These are phyloP conservation scores for Yamadazyma diospyri DNA, from an alignment of 1,139 yeast genomes.

Conservation along the genomic window DNA sequence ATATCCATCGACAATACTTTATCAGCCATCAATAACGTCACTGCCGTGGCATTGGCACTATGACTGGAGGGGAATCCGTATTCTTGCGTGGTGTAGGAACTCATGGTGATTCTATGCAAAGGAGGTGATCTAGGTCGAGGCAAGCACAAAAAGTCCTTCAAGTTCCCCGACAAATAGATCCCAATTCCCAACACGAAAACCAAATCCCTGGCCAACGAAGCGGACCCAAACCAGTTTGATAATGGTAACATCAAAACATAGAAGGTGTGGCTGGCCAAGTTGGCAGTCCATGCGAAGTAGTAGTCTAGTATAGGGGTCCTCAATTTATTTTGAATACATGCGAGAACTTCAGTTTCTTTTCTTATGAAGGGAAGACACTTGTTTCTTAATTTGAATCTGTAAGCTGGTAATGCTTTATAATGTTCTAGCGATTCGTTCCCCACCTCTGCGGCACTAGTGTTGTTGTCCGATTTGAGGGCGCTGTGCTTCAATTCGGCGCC, in stretches of 20 bases:
- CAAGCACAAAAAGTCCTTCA: slow-evolving; percentile 82
- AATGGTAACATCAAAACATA: slow-evolving; percentile 86
- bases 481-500: background rate
- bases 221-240: slow-evolving; percentile 80
- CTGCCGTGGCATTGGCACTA: slow-evolving; percentile 88
- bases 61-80: slow-evolving; percentile 96
- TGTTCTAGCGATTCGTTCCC: slow-evolving; percentile 70
- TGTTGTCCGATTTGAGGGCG: slow-evolving; percentile 2
- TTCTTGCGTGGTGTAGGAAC: slow-evolving; percentile 84
- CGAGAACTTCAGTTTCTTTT: slow-evolving; percentile 61
- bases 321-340: slow-evolving; percentile 50
- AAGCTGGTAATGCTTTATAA: slow-evolving; percentile 59
- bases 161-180: slow-evolving; percentile 70
- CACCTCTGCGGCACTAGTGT: slow-evolving; percentile 43
- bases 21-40: slow-evolving; percentile 45
- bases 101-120: slow-evolving; percentile 81
- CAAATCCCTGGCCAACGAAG: slow-evolving; percentile 59
- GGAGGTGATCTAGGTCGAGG: slow-evolving; percentile 96
- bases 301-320: slow-evolving; percentile 58
- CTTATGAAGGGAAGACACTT: slow-evolving; percentile 57
- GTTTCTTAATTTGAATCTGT: slow-evolving; percentile 58
- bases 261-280: slow-evolving; percentile 89
- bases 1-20: slow-evolving; percentile 14
- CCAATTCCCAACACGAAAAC: slow-evolving; percentile 82
- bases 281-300: slow-evolving; percentile 87